These are phyloP conservation scores for Limnomonas spitsbergensis DNA, from an alignment of 139 green algal genomes.

Conservation along the genomic window DNA sequence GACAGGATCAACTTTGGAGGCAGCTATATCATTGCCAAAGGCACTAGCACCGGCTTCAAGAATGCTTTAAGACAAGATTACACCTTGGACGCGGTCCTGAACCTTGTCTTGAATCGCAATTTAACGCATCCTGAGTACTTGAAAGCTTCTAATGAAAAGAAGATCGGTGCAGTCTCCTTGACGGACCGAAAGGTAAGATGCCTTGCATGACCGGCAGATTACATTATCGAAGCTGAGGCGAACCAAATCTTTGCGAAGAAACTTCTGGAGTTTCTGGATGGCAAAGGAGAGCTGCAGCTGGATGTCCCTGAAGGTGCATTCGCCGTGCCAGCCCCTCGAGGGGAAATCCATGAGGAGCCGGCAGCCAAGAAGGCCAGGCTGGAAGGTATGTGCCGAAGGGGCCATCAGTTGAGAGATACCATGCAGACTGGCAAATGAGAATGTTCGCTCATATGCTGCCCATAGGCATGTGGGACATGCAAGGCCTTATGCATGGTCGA, in stretches of 20 bases:
- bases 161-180: constrained; percentile 18
- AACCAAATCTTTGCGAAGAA: too few relatives aligned
- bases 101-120: constrained; percentile 24
- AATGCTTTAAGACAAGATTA: constrained; percentile 8
- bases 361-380: constrained; percentile 37
- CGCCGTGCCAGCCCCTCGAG: not conserved
- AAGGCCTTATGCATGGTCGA: too few relatives aligned
- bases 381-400: constrained; percentile 12
- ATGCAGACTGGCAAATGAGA: too few relatives aligned
- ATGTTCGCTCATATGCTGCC: too few relatives aligned
- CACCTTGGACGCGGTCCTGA: constrained; percentile 30
- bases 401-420: too few relatives aligned
- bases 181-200: constrained; percentile 29
- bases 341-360: constrained; percentile 17
- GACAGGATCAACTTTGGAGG: constrained; percentile 35
- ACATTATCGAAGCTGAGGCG: not conserved
- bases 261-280: constrained; percentile 45
- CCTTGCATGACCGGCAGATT: not conserved
- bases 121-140: constrained; percentile 35
- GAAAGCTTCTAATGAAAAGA: constrained; percentile 12
- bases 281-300: constrained; percentile 22
- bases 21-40: constrained; percentile 36
- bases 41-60: constrained; percentile 29
- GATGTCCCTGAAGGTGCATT: constrained; percentile 10
- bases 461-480: too few relatives aligned